Percentiles rank a stretch among this genome's conserved stretches.
Conservation (phyloP, 257 asterid species). For the Paraleonurus japonicus region DNA sequence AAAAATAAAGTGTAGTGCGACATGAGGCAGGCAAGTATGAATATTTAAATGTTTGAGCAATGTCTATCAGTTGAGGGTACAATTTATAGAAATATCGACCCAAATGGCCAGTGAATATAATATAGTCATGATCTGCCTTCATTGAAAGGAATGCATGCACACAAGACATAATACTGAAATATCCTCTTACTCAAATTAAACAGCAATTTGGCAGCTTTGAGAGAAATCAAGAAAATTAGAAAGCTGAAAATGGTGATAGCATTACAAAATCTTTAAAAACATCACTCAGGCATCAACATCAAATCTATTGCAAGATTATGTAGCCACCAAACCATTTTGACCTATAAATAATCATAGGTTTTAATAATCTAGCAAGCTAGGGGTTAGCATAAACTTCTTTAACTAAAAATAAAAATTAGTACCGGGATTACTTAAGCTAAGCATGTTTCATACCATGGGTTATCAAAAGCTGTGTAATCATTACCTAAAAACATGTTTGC, state of each 20-base stretch:
- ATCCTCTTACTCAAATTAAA: neutral
- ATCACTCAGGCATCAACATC: neutral
- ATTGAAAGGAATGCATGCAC: neutral
- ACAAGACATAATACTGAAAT: neutral
- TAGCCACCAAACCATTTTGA: neutral
- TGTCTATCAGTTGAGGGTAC: constrained; percentile 6
- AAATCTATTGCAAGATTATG: neutral
- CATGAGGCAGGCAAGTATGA: constrained; percentile 1
- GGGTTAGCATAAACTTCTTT: neutral
- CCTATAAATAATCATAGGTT: neutral
- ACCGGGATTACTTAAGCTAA: neutral
- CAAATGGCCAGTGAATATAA: constrained; percentile 2
- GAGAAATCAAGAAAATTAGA: neutral
- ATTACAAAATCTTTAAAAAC: neutral
- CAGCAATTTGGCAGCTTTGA: neutral
- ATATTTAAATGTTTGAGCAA: neutral
- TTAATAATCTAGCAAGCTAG: neutral
- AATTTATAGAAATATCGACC: constrained; percentile 8
- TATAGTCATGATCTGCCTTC: neutral
- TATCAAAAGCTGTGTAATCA: neutral
- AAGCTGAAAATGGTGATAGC: neutral
- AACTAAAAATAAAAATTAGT: neutral
- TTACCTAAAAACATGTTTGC: neutral
- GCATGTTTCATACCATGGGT: neutral
- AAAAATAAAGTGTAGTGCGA: neutral